Percentiles rank a stretch among this genome's conserved stretches.
These are phyloP conservation scores for Candida wancherniae DNA, from an alignment of 805 yeast species.

Conservation along the genomic window DNA sequence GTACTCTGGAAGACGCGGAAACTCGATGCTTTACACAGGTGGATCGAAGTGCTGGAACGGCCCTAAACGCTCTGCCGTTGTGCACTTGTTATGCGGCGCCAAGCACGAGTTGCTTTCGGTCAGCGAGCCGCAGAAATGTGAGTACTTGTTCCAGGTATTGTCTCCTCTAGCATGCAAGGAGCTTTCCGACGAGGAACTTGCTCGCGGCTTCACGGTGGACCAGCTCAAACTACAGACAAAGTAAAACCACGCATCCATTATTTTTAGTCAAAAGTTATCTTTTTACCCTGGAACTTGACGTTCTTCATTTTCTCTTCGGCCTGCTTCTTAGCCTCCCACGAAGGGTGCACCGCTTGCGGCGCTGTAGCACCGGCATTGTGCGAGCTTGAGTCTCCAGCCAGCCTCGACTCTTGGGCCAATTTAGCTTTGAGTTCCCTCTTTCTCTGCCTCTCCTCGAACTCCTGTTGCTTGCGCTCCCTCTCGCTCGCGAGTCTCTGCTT, in stretches of 20 bases:
- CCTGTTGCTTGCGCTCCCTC: slow-evolving; percentile 54
- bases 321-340: slow-evolving; percentile 88
- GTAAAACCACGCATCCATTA: neutral
- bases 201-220: slow-evolving; percentile 12
- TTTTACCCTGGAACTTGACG: slow-evolving; percentile 77
- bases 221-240: slow-evolving; percentile 1
- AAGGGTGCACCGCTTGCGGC: slow-evolving; percentile 65
- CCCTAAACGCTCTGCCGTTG: slow-evolving; percentile 68
- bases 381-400: slow-evolving; percentile 9
- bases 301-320: slow-evolving; percentile 63
- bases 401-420: slow-evolving; percentile 25
- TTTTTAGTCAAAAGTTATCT: slow-evolving; percentile 60
- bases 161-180: slow-evolving; percentile 44
- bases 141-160: slow-evolving; percentile 51
- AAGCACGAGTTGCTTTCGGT: slow-evolving; percentile 55
- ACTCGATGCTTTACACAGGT: slow-evolving; percentile 39
- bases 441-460: slow-evolving; percentile 67
- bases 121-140: slow-evolving; percentile 86
- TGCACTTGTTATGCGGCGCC: slow-evolving; percentile 64
- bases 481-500: slow-evolving; percentile 49
- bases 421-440: slow-evolving; percentile 56
- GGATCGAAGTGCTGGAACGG: slow-evolving; percentile 96
- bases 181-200: slow-evolving; percentile 11
- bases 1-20: slow-evolving; percentile 22
- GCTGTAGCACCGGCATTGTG: slow-evolving; percentile 1